Conservation (phyloP, 2,329 filamentous ascomycete genomes). For the Dothistroma septosporum region DNA sequence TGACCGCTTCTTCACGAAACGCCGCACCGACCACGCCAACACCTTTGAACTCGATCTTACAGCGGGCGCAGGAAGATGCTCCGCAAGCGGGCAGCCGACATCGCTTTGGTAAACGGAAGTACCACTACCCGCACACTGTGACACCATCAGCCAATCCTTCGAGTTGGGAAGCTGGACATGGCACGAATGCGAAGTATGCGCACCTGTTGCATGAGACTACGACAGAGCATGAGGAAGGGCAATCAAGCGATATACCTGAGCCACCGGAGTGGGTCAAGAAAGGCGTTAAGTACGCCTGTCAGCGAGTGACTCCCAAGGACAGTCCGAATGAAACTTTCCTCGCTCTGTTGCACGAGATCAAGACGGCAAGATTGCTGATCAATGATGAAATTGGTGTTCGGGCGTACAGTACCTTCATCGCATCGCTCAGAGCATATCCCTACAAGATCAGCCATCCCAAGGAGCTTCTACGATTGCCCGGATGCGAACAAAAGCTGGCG, state of each 20-base stretch:
- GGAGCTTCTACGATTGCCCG: constrained; percentile 58
- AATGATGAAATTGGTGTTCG: constrained; percentile 75
- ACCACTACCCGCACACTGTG: constrained; percentile 13
- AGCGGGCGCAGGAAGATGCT: constrained; percentile 49
- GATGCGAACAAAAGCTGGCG: constrained; percentile 76
- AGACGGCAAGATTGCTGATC: constrained; percentile 63
- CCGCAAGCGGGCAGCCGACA: constrained; percentile 14
- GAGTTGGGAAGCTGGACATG: constrained; percentile 31
- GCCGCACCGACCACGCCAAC: constrained; percentile 5
- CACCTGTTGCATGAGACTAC: constrained; percentile 66
- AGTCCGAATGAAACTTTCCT: constrained; percentile 75
- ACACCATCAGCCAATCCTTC: constrained; percentile 19
- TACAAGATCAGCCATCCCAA: constrained; percentile 45
- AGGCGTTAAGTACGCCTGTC: constrained; percentile 69
- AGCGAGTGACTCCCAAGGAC: constrained; percentile 66
- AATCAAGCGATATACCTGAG: constrained; percentile 53
- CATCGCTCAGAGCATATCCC: constrained; percentile 77
- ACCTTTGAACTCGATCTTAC: constrained; percentile 39
- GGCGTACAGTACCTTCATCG: constrained; percentile 84
- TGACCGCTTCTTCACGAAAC: constrained; percentile 10
- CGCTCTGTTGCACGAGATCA: constrained; percentile 67
- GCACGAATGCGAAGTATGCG: constrained; percentile 33
- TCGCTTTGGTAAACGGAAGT: constrained; percentile 25
- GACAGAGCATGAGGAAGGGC: constrained; percentile 64
- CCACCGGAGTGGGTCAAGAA: constrained; percentile 67